Evolutionary conservation across 495 filamentous ascomycete genomes (phyloP).

Genomic region (Copromyces sp.): DNA sequence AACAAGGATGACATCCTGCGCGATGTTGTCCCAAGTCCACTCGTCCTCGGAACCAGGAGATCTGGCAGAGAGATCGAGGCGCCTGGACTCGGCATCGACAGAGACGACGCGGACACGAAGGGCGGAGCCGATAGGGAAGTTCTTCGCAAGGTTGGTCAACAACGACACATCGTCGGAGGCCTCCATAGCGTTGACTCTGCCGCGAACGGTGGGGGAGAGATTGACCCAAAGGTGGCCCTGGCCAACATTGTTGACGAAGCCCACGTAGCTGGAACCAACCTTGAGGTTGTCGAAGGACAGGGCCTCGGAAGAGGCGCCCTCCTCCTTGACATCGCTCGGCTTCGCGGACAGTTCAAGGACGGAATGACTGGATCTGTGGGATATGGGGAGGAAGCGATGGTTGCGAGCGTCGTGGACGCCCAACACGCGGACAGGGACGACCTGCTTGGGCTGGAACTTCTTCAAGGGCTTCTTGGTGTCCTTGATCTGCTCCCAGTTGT

Average conservation of each 20-base stretch:
- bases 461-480: conserved; percentile 69
- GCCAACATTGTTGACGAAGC: conserved; percentile 80
- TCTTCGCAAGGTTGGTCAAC: conserved; percentile 62
- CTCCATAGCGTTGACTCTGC: conserved; percentile 69
- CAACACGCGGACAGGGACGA: conserved; percentile 64
- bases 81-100: conserved; percentile 62
- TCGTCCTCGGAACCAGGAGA: conserved; percentile 40
- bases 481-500: conserved; percentile 74
- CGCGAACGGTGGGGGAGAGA: conserved; percentile 81
- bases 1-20: conserved; percentile 67
- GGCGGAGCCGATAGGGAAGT: conserved; percentile 82
- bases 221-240: conserved; percentile 78
- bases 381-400: conserved; percentile 85
- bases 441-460: conserved; percentile 58
- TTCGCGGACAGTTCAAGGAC: conserved; percentile 89
- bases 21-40: conserved; percentile 57
- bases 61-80: conserved; percentile 73
- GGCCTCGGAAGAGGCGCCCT: conserved; percentile 31
- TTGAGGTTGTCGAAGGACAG: conserved; percentile 66
- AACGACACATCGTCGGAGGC: conserved; percentile 74
- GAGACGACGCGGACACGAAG: conserved; percentile 64
- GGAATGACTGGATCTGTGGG: conserved; percentile 66
- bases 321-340: conserved; percentile 48
- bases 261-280: conserved; percentile 58
- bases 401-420: conserved; percentile 85